Evolutionary conservation across 164 flowering plant species (phyloP).

Genomic region (Vitis labrusca): DNA sequence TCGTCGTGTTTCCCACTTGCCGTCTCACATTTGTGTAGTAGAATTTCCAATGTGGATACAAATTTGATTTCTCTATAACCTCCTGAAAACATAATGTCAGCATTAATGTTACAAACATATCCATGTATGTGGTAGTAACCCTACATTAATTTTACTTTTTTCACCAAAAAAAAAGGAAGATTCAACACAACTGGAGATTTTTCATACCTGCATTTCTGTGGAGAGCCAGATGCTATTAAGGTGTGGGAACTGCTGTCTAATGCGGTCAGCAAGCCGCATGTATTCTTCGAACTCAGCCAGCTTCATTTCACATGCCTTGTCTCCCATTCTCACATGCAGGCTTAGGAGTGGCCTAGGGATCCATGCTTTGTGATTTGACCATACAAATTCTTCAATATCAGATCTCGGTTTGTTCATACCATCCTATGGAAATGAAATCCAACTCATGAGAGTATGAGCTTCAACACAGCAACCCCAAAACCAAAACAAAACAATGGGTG

Average conservation of each 20-base stretch:
- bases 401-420: constrained; percentile 17
- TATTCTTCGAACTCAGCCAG: constrained; percentile 79
- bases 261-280: constrained; percentile 74
- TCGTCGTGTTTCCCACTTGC: constrained; percentile 73
- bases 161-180: too few species aligned
- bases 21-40: constrained; percentile 83
- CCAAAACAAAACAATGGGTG: too few species aligned
- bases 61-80: constrained; percentile 64
- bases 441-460: background rate
- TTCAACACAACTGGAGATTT: too few species aligned
- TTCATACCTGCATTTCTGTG: constrained; percentile 62
- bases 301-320: constrained; percentile 97
- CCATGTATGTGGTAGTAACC: too few species aligned
- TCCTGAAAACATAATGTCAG: constrained; percentile 41
- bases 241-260: constrained; percentile 66
- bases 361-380: constrained; percentile 88
- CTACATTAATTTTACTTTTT: too few species aligned
- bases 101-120: background rate
- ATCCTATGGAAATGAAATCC: constrained; percentile 27
- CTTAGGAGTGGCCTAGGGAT: constrained; percentile 82
- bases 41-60: constrained; percentile 68
- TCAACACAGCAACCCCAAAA: too few species aligned
- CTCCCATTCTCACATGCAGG: constrained; percentile 99
- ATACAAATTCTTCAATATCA: constrained; percentile 64
- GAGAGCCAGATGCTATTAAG: constrained; percentile 87